phyloP scores from a whole-genome alignment of 2,329 filamentous ascomycete species.

The Cladosporium colombiae region DNA sequence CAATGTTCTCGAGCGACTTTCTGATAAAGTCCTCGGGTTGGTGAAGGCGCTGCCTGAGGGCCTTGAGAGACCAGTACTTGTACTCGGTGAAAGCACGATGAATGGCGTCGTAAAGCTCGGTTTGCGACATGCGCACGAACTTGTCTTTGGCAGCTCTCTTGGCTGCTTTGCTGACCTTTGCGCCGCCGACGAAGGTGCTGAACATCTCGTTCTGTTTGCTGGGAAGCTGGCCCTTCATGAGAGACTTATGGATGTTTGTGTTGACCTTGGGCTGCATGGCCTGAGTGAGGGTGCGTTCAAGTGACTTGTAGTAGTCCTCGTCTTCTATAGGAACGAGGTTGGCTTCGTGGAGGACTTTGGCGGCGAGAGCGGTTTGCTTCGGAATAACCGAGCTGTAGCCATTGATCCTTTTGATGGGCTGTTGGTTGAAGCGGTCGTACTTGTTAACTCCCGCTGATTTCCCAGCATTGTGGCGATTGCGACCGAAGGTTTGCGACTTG shows the following conservation, averaged over 20 bases:
- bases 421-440: conserved; percentile 28
- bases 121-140: conserved; percentile 83
- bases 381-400: conserved; percentile 36
- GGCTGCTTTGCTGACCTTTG: conserved; percentile 27
- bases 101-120: conserved; percentile 83
- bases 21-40: conserved; percentile 95
- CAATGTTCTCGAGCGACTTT: conserved; percentile 78
- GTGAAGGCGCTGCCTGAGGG: conserved; percentile 71
- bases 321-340: conserved; percentile 71
- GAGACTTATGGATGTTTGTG: conserved; percentile 32
- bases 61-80: conserved; percentile 92
- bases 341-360: conserved; percentile 73
- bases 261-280: conserved; percentile 37
- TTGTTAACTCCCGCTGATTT: conserved; percentile 30
- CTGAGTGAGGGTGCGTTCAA: conserved; percentile 17
- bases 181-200: conserved; percentile 39
- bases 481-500: conserved; percentile 23
- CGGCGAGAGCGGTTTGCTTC: conserved; percentile 78
- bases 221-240: conserved; percentile 9
- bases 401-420: conserved; percentile 28
- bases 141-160: conserved; percentile 67
- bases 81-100: conserved; percentile 81
- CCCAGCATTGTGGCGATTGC: conserved; percentile 22
- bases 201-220: conserved; percentile 26
- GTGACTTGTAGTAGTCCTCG: conserved; percentile 58